phyloP scores from a whole-genome alignment of 306 rosid genomes.

The Fragaria ananassa region DNA sequence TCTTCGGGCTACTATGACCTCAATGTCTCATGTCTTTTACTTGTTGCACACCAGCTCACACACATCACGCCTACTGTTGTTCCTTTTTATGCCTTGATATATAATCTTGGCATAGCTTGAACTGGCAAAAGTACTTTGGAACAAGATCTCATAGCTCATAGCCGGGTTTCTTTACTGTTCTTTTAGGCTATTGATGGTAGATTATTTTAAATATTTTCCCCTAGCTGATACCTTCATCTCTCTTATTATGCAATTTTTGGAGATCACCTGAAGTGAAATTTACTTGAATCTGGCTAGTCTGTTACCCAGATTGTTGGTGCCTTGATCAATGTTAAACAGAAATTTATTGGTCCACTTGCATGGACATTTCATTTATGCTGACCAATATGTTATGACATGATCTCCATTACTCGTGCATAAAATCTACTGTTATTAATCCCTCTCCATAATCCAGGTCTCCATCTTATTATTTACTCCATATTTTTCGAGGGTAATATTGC shows the following conservation, averaged over 20 bases:
- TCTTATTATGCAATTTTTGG: not conserved
- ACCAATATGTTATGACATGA: slow-evolving; percentile 3
- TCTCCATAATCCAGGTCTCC: slow-evolving; percentile 76
- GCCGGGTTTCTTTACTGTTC: not conserved
- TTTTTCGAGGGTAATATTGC: slow-evolving; percentile 65
- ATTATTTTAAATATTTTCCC: too few species aligned
- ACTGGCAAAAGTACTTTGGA: not conserved
- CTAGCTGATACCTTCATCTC: not conserved
- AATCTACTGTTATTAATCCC: slow-evolving; percentile 3
- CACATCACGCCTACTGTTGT: not conserved
- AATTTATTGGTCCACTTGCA: not conserved
- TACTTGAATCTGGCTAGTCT: not conserved
- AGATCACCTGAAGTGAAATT: not conserved
- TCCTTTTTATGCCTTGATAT: slow-evolving; percentile 2
- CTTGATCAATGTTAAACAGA: not conserved
- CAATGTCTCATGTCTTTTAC: slow-evolving; percentile 23
- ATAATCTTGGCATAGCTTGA: not conserved
- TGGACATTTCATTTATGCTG: not conserved
- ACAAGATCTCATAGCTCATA: not conserved
- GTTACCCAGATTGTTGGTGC: too few species aligned
- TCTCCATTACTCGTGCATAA: not conserved
- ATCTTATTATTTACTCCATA: slow-evolving; percentile 79
- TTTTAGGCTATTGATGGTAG: too few species aligned
- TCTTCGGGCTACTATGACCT: slow-evolving; percentile 82
- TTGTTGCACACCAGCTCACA: not conserved